These are phyloP conservation scores for Hortaea werneckii DNA, from an alignment of 2,329 filamentous ascomycete species.

Conservation along the genomic window DNA sequence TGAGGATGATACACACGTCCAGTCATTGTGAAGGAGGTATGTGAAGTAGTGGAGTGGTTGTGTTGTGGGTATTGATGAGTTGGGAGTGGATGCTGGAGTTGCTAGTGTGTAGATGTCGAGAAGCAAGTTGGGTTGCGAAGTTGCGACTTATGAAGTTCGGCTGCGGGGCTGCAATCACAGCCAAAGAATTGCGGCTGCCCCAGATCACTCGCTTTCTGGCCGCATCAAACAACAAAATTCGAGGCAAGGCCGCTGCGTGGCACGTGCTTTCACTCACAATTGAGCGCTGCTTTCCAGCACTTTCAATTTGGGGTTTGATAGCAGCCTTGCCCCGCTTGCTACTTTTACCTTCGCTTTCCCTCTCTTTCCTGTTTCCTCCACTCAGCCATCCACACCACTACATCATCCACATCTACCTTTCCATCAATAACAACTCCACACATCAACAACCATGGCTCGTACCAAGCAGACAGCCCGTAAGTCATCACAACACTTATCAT, in stretches of 20 bases:
- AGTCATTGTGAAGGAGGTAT: slow-evolving; percentile 37
- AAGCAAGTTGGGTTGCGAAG: slow-evolving; percentile 6
- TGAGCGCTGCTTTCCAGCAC: too few species aligned
- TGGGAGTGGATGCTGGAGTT: slow-evolving; percentile 13
- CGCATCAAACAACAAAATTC: too few species aligned
- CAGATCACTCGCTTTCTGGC: too few species aligned
- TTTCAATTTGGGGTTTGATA: too few species aligned
- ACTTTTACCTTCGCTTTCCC: slow-evolving; percentile 1
- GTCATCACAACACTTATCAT: slow-evolving; percentile 22
- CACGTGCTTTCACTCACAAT: too few species aligned
- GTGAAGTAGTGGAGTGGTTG: slow-evolving; percentile 10
- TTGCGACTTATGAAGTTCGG: background rate
- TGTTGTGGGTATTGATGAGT: slow-evolving; percentile 15
- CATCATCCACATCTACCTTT: slow-evolving; percentile 6
- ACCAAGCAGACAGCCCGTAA: slow-evolving; percentile 49
- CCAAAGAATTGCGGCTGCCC: background rate
- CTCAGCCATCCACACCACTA: slow-evolving; percentile 3
- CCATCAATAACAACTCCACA: slow-evolving; percentile 11
- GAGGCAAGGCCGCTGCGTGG: too few species aligned
- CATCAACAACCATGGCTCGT: slow-evolving; percentile 37
- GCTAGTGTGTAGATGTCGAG: slow-evolving; percentile 13
- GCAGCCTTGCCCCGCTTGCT: background rate
- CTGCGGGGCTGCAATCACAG: background rate
- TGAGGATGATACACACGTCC: slow-evolving; percentile 34
- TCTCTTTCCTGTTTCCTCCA: background rate